These are phyloP conservation scores for Carex littledalei DNA, from an alignment of 176 grass and related monocot species.

Conservation along the genomic window DNA sequence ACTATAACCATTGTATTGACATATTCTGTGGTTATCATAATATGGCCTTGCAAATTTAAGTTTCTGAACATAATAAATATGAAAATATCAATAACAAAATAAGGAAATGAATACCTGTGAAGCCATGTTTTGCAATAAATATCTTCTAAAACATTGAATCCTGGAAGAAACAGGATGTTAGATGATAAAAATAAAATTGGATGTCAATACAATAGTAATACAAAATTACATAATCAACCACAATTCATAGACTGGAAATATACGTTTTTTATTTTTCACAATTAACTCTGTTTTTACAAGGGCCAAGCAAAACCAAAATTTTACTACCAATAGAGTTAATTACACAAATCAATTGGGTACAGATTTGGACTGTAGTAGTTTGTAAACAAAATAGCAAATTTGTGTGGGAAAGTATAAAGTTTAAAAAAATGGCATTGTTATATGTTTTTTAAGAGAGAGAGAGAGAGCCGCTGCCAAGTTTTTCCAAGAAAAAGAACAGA, in stretches of 20 bases:
- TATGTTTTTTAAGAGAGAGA: background rate
- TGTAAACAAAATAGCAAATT: background rate
- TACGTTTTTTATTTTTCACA: background rate
- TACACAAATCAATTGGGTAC: background rate
- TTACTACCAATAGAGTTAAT: background rate
- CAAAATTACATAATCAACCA: background rate
- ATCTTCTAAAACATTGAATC: slow-evolving; percentile 71
- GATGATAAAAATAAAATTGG: background rate
- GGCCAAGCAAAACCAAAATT: background rate
- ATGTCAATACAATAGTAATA: background rate
- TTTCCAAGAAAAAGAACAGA: too few relatives aligned
- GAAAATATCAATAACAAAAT: background rate
- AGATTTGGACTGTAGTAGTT: background rate
- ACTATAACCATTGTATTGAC: background rate
- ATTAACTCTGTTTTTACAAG: background rate
- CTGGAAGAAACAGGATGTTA: slow-evolving; percentile 17
- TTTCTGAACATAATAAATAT: background rate
- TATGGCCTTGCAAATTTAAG: background rate
- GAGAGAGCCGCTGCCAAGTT: background rate
- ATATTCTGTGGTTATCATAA: background rate
- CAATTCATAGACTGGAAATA: background rate
- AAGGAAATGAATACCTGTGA: slow-evolving; percentile 50
- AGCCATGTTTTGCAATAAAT: slow-evolving; percentile 85
- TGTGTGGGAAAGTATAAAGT: background rate
- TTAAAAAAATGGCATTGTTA: background rate